phyloP scores from a whole-genome alignment of 257 asterid genomes.

The Gardenia jasminoides region DNA sequence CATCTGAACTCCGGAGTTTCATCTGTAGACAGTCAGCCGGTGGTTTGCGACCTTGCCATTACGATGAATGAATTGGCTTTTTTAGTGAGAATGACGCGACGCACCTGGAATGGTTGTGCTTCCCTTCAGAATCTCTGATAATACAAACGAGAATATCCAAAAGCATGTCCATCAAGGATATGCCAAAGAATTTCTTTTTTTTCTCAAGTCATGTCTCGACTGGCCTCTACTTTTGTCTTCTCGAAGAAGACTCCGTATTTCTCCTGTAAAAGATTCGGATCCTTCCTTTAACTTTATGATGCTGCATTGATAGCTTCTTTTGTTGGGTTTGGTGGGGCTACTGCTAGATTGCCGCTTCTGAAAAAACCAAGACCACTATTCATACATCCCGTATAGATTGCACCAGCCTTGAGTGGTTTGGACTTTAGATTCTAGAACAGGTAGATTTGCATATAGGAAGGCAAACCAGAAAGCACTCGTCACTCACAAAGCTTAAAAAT shows the following conservation, averaged over 20 bases:
- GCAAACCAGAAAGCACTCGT: neutral
- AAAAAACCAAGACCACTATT: neutral
- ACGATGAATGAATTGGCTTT: no score
- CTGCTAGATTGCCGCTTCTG: neutral
- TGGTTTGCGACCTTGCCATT: neutral
- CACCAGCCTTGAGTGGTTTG: neutral
- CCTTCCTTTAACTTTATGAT: neutral
- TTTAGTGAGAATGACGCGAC: no score
- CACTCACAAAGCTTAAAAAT: constrained; percentile 8
- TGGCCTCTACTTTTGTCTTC: neutral
- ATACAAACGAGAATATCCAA: neutral
- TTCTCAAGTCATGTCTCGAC: neutral
- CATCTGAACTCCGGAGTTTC: no score
- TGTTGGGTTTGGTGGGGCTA: no score
- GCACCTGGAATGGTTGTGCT: neutral
- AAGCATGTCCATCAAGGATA: neutral
- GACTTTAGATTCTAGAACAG: neutral
- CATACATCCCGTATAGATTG: neutral
- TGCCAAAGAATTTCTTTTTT: neutral
- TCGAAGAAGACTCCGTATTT: neutral
- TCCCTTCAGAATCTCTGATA: neutral
- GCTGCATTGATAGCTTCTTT: neutral
- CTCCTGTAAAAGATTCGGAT: neutral
- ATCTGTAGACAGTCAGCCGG: no score
- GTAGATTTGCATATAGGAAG: neutral